phyloP scores from a whole-genome alignment of 176 grass and related monocot species.

The Aechmea fasciata region DNA sequence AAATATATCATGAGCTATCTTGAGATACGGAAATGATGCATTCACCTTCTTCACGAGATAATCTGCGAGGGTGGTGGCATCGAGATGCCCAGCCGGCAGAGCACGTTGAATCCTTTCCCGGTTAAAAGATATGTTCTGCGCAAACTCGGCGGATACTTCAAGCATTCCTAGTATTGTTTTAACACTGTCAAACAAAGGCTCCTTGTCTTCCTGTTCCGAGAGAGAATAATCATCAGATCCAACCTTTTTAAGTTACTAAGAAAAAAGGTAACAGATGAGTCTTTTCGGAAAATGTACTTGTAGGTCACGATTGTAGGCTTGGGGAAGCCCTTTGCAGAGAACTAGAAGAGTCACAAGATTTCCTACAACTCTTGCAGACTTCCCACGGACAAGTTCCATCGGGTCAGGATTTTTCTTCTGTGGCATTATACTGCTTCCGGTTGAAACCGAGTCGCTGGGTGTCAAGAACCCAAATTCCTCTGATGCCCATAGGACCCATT shows the following conservation, averaged over 20 bases:
- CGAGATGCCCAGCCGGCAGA: conserved; percentile 83
- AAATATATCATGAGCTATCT: no score
- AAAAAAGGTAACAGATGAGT: background rate
- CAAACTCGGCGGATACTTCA: conserved; percentile 84
- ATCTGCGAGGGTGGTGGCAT: conserved; percentile 97
- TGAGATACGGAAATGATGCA: background rate
- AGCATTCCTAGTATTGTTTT: conserved; percentile 84
- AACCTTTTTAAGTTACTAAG: background rate
- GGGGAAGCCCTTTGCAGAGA: conserved; percentile 92
- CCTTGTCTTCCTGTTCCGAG: conserved; percentile 85
- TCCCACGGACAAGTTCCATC: conserved; percentile 93
- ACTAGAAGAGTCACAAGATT: conserved; percentile 77
- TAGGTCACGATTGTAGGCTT: conserved; percentile 91
- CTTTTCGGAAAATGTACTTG: conserved; percentile 32
- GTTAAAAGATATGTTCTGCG: conserved; percentile 90
- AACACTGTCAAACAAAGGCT: conserved; percentile 88
- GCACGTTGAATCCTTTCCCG: conserved; percentile 65
- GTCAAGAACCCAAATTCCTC: conserved; percentile 89
- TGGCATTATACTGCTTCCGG: conserved; percentile 88
- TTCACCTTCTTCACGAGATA: conserved; percentile 99
- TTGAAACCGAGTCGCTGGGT: conserved; percentile 63
- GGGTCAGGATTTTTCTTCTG: conserved; percentile 95
- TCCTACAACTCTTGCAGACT: conserved; percentile 88
- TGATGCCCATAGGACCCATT: conserved; percentile 98
- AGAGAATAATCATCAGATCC: conserved; percentile 15